Evolutionary conservation across 2,329 filamentous ascomycete genomes (phyloP).

Genomic region (Ceratocystis eucalypticola): DNA sequence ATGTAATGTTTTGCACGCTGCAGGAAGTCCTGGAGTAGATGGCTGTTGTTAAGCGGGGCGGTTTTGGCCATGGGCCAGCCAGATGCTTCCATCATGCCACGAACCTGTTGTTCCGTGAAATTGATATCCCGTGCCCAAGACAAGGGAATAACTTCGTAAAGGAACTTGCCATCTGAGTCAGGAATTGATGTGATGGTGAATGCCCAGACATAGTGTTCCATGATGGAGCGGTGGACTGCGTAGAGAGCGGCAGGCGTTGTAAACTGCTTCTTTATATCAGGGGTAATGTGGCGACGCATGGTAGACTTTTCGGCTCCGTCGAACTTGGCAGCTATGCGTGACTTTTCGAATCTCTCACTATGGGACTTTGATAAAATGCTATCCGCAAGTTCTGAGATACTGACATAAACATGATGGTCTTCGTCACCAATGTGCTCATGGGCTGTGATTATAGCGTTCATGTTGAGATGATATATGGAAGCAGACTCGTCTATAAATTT

Average conservation of each 20-base stretch:
- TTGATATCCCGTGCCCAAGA: conserved; percentile 25
- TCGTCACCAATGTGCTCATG: conserved; percentile 30
- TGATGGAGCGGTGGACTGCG: conserved; percentile 54
- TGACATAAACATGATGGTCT: conserved; percentile 32
- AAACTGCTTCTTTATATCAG: background rate
- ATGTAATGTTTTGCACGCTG: conserved; percentile 37
- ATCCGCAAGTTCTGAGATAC: conserved; percentile 38
- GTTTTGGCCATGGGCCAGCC: conserved; percentile 20
- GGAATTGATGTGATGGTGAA: conserved; percentile 39
- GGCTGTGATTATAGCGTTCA: conserved; percentile 36
- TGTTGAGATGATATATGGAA: conserved; percentile 34
- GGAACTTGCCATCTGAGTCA: conserved; percentile 29
- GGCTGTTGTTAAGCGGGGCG: conserved; percentile 14
- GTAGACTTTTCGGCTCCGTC: background rate
- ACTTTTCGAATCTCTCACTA: background rate
- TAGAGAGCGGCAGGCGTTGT: conserved; percentile 42
- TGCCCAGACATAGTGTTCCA: conserved; percentile 41
- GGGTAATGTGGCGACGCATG: background rate
- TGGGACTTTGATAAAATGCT: conserved; percentile 1
- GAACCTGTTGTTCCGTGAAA: conserved; percentile 26
- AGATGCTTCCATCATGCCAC: conserved; percentile 18
- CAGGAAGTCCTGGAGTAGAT: conserved; percentile 33
- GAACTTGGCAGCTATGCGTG: background rate
- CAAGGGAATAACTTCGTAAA: conserved; percentile 44
- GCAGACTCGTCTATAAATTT: conserved; percentile 33